phyloP scores from a whole-genome alignment of 1,284 basidiomycete species.

The Fomitopsis schrenkii region DNA sequence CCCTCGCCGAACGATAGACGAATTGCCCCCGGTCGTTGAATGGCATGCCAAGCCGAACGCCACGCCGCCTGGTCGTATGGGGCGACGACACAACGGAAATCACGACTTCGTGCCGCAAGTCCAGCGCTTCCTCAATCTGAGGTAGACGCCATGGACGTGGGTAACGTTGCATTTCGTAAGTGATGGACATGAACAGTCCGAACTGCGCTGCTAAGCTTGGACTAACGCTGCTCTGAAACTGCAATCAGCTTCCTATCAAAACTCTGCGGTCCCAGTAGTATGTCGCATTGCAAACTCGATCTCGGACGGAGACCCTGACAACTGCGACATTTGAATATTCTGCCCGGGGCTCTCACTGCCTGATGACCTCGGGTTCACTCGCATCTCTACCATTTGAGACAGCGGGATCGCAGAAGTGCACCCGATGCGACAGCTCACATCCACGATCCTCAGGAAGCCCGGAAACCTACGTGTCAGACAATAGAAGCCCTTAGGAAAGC shows the following conservation, averaged over 20 bases:
- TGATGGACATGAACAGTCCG: slow-evolving; percentile 5
- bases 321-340: not conserved
- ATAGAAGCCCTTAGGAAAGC: not conserved
- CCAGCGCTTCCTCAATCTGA: slow-evolving; percentile 10
- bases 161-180: not conserved
- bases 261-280: not conserved
- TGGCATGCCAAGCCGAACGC: slow-evolving; percentile 1
- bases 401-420: not conserved
- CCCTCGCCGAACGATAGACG: not conserved
- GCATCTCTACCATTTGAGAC: not conserved
- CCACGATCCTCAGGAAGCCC: not conserved
- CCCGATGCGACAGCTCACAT: not conserved
- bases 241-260: slow-evolving; percentile 1
- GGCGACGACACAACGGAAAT: slow-evolving; percentile 22
- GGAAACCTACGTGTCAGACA: not conserved
- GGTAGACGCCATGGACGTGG: not conserved
- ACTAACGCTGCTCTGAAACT: slow-evolving; percentile 4
- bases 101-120: slow-evolving; percentile 18
- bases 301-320: not conserved
- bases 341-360: not conserved
- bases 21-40: not conserved
- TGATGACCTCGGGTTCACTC: slow-evolving; percentile 1
- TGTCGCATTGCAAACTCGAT: not conserved
- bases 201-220: slow-evolving; percentile 1
- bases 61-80: slow-evolving; percentile 11